Evolutionary conservation across 1,139 yeast species (phyloP), one percentile per base, ranked within the genome.

Genomic region (Yarrowia galli): DNA sequence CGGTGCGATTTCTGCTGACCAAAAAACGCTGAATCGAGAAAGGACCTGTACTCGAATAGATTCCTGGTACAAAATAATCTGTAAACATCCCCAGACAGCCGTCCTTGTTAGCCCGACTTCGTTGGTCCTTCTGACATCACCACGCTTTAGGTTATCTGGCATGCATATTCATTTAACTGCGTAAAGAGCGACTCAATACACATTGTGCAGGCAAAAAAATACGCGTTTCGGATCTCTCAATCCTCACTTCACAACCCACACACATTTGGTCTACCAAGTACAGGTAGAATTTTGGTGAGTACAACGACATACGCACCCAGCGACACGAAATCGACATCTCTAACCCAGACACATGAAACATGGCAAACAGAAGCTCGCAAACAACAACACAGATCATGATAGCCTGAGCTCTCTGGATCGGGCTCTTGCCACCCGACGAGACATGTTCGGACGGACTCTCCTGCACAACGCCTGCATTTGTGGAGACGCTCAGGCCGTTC

Each of bases 381-480:
- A 48, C 56, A 1, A 28, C 56, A 36, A 46, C 45, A 20, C 45
- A 22, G 60, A 53, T 28, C 35, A 22, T n/a, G 56, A 61, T 23
- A 45, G 46, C 56, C 66, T 61, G 54, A 48, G 56, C 46, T n/a
- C 38, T 18, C 43, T 65, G 18, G 53, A 49, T 38, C 42, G 53
- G 4, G 36, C 32, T 3, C 35, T 35, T 4, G 75, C 89, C 38
- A 74, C 76, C 25, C 80, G 80, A 69, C 79, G 92, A 70, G 97
- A 92, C 75, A 78, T 89, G 8, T 88, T 88, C 76, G 97, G 97
- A 0, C 82, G 97, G 69, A 85, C 90, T 0, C 79, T 88, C 20
- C 79, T 87, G 66, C 97, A 86, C 78, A 71, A 87, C 13, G 81
- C 87, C 32, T 84, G 87, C 67, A 79, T 86, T 65, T 76, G 82